Evolutionary conservation across 208 protist genomes (phyloP).

Genomic region (Herpetomonas tarakana): DNA sequence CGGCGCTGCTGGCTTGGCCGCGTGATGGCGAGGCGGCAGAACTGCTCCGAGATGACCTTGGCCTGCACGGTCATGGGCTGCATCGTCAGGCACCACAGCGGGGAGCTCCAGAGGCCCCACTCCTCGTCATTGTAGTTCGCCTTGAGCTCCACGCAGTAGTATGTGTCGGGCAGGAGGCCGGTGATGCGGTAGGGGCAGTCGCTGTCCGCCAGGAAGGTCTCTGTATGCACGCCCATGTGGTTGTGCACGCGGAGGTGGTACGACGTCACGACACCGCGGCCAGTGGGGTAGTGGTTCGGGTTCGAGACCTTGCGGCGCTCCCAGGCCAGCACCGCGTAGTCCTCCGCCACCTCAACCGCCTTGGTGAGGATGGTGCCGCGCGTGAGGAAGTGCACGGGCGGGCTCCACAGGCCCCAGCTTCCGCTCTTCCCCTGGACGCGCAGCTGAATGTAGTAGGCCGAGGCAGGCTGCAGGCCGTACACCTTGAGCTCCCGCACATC

Average conservation of each 20-base stretch:
- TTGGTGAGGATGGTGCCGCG: slow-evolving; percentile 80
- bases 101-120: slow-evolving; percentile 90
- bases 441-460: slow-evolving; percentile 88
- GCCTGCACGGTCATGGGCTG: slow-evolving; percentile 80
- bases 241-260: slow-evolving; percentile 92
- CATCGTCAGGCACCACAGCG: slow-evolving; percentile 91
- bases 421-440: slow-evolving; percentile 80
- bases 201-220: slow-evolving; percentile 84
- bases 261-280: slow-evolving; percentile 76
- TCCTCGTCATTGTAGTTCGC: slow-evolving; percentile 93
- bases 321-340: slow-evolving; percentile 86
- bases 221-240: slow-evolving; percentile 56
- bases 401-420: slow-evolving; percentile 86
- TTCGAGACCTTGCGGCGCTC: slow-evolving; percentile 78
- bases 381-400: slow-evolving; percentile 80
- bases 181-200: slow-evolving; percentile 87
- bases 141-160: slow-evolving; percentile 91
- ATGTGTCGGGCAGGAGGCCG: slow-evolving; percentile 80
- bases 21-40: slow-evolving; percentile 70
- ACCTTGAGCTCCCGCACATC: slow-evolving; percentile 86
- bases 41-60: slow-evolving; percentile 89
- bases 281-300: slow-evolving; percentile 80
- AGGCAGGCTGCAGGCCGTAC: slow-evolving; percentile 74
- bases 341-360: slow-evolving; percentile 88
- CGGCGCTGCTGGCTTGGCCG: slow-evolving; percentile 70